Conservation (phyloP, 306 rosid genomes). For the Mimosa bimucronata region DNA sequence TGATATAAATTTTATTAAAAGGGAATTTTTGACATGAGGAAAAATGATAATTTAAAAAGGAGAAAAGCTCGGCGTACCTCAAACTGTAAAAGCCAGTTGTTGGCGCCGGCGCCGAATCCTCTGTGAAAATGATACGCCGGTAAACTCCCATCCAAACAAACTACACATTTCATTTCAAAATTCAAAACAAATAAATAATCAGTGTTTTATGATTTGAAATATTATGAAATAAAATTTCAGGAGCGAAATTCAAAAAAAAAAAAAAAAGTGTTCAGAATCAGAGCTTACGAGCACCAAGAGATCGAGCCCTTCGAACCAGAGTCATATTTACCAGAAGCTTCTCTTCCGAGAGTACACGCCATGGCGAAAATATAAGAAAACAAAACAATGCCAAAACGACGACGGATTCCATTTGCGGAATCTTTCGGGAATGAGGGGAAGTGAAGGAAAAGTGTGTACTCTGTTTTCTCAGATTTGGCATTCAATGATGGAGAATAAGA, state of each 20-base stretch:
- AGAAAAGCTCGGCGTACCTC: constrained; percentile 59
- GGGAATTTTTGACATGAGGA: background rate
- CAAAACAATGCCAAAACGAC: constrained; percentile 35
- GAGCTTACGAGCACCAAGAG: constrained; percentile 74
- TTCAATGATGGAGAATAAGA: background rate
- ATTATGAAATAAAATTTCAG: too few species aligned
- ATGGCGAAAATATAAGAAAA: constrained; percentile 42
- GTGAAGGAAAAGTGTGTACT: background rate
- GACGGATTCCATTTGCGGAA: constrained; percentile 36
- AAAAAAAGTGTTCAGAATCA: background rate
- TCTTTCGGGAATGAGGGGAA: constrained; percentile 18
- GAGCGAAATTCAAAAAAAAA: background rate
- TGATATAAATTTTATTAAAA: too few species aligned
- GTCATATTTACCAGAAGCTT: constrained; percentile 76
- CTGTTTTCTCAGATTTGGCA: constrained; percentile 16
- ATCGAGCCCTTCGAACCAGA: constrained; percentile 57
- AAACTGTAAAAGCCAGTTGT: constrained; percentile 89
- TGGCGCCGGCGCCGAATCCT: constrained; percentile 77
- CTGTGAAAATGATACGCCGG: constrained; percentile 89
- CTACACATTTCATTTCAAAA: constrained; percentile 36
- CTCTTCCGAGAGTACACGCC: constrained; percentile 40
- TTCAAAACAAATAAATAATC: background rate
- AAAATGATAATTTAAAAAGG: background rate
- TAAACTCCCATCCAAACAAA: constrained; percentile 94
- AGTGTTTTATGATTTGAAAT: background rate